Base-by-base conservation (phyloP, 164 flowering plant genomes). In the Nelumbo lutea region DNA sequence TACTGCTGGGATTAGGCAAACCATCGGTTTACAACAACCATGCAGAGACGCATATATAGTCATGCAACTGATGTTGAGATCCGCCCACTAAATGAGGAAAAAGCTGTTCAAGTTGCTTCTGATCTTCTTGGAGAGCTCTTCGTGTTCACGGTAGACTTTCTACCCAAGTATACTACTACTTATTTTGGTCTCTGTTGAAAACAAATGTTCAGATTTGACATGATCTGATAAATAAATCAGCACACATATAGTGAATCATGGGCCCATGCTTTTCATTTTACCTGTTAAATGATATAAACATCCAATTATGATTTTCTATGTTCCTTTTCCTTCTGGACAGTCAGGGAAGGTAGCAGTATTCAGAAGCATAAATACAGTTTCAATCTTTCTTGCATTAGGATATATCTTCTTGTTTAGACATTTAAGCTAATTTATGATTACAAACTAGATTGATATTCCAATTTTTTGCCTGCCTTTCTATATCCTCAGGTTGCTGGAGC, bases 21-120 rank as follows among this genome's bases (percentile, higher is more conserved):
- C 69, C 97, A 94, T 73, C 79, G 88, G 66, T 66, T 88, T 47
- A 78, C 88, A 10, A 94, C 95, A 51, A 79, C 76, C 69, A 73
- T 90, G 81, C 98, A 94, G 82, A 81, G 98, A 66, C 84, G 96
- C 59, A 79, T 88, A 48, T 87, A 87, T 81, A 82, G 97, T 67
- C 95, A 84, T 83, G 89, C 93, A 59, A 90, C 93, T 63, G 84
- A 91, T 81, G 95, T 80, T 56, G 90, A 79, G 77, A 90, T 94
- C 65, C 91, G 86, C 39, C 98, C 98, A 55, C 59, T 94, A 79
- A 82, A 94, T 78, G 96, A 90, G 77, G 95, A 91, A 77, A 93
- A 83, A 78, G 98, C 98, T 80, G 91, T 94, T 75, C 96, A 90
- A 76, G 93, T 87, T 76, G 96, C 97, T 68, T 86, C 79, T 3